Evolutionary conservation across 1,284 basidiomycete genomes (phyloP).

Genomic region (Ceratobasidium sp.): DNA sequence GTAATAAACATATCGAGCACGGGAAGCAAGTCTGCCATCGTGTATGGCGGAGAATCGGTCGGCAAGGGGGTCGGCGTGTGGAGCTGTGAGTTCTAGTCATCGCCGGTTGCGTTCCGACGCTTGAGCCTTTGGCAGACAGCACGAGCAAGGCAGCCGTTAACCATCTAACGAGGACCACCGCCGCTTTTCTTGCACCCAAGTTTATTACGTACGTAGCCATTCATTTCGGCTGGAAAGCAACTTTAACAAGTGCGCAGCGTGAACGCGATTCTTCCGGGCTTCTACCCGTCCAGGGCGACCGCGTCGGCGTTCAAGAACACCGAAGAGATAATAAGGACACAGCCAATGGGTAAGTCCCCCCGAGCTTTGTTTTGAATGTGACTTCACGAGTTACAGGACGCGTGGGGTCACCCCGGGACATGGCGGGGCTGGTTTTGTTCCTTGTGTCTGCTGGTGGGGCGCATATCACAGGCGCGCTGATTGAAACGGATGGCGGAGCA

Average conservation of each 20-base stretch:
- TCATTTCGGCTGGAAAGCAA: neutral
- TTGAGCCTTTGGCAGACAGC: slow-evolving; percentile 65
- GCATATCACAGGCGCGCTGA: slow-evolving; percentile 82
- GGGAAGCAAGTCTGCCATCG: slow-evolving; percentile 70
- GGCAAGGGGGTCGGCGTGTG: slow-evolving; percentile 77
- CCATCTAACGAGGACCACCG: slow-evolving; percentile 82
- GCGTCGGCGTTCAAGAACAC: slow-evolving; percentile 75
- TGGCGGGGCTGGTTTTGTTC: slow-evolving; percentile 82
- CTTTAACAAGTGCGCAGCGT: slow-evolving; percentile 63
- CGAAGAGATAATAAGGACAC: slow-evolving; percentile 65
- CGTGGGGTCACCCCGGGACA: slow-evolving; percentile 75
- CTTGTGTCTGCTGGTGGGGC: slow-evolving; percentile 77
- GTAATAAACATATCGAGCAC: slow-evolving; percentile 88
- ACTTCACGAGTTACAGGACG: slow-evolving; percentile 67
- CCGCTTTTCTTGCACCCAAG: slow-evolving; percentile 73
- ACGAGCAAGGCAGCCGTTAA: slow-evolving; percentile 82
- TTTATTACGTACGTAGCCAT: slow-evolving; percentile 72
- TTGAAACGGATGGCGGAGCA: slow-evolving; percentile 76
- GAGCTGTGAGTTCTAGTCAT: slow-evolving; percentile 72
- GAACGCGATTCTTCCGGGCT: slow-evolving; percentile 87
- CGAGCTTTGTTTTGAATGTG: too few species aligned
- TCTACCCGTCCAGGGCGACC: slow-evolving; percentile 92
- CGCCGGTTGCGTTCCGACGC: neutral
- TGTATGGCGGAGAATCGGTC: slow-evolving; percentile 64
- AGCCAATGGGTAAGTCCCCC: slow-evolving; percentile 77